These are phyloP conservation scores for Pseudozyma sp. DNA, from an alignment of 1,284 basidiomycete species.

Conservation along the genomic window DNA sequence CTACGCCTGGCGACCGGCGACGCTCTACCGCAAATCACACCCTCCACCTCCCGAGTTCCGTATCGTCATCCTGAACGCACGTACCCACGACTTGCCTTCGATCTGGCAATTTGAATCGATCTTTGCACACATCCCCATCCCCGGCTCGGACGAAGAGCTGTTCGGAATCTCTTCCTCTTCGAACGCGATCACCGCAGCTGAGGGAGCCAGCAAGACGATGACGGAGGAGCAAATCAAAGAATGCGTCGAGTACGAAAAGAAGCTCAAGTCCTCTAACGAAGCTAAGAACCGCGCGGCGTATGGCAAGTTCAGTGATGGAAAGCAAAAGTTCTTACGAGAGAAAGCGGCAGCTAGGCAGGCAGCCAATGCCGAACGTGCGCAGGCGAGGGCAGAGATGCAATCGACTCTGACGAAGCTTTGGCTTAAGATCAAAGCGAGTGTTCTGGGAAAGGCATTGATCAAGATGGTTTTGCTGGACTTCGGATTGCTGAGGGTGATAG, in stretches of 20 bases:
- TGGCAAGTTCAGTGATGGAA: slow-evolving; percentile 49
- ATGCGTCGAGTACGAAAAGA: slow-evolving; percentile 42
- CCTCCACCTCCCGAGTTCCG: slow-evolving; percentile 88
- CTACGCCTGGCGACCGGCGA: slow-evolving; percentile 90
- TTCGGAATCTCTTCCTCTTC: slow-evolving; percentile 4
- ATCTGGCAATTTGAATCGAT: slow-evolving; percentile 52
- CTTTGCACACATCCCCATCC: slow-evolving; percentile 59
- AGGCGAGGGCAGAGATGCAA: not conserved
- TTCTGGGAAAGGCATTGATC: not conserved
- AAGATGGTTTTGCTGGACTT: slow-evolving; percentile 26
- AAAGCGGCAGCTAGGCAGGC: slow-evolving; percentile 18
- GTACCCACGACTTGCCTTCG: slow-evolving; percentile 39
- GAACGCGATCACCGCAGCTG: not conserved
- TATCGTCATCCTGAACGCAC: slow-evolving; percentile 75
- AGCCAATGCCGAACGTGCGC: slow-evolving; percentile 3
- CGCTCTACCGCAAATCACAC: slow-evolving; percentile 82
- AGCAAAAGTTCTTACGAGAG: slow-evolving; percentile 27
- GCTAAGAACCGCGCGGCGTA: slow-evolving; percentile 55
- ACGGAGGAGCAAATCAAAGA: slow-evolving; percentile 30
- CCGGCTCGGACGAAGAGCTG: slow-evolving; percentile 35
- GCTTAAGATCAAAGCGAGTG: not conserved
- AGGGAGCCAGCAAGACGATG: not conserved
- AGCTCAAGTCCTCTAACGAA: slow-evolving; percentile 36
- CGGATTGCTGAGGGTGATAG: slow-evolving; percentile 3
- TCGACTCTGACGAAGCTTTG: not conserved